Conservation (phyloP, 2,329 filamentous ascomycete species). For the Colletotrichum paranaense region DNA sequence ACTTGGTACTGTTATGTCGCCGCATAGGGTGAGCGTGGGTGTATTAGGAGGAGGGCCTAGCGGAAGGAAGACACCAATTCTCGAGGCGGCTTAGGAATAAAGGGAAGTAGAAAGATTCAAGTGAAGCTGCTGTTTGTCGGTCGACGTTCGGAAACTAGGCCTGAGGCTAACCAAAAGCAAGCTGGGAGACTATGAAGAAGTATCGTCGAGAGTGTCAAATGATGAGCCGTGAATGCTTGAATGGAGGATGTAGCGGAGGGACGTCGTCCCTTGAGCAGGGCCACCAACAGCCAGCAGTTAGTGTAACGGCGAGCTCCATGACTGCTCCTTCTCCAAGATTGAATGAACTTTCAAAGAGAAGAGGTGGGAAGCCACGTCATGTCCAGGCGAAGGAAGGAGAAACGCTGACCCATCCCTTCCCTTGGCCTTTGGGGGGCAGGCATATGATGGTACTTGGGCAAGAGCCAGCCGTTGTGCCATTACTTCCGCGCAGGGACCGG, state of each 20-base stretch:
- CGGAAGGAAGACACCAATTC: neutral
- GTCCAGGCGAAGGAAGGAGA: conserved; percentile 2
- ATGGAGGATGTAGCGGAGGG: neutral
- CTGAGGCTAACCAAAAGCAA: conserved; percentile 35
- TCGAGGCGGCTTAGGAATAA: conserved; percentile 21
- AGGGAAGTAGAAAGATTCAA: conserved; percentile 31
- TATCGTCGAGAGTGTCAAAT: neutral
- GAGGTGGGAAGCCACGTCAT: conserved; percentile 7
- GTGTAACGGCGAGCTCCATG: conserved; percentile 2
- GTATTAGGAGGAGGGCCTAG: neutral
- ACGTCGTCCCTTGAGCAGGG: neutral
- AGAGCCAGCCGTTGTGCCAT: conserved; percentile 24
- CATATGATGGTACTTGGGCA: conserved; percentile 23
- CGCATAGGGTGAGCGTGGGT: conserved; percentile 52
- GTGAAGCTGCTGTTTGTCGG: conserved; percentile 33
- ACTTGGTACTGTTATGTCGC: conserved; percentile 60
- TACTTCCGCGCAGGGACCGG: conserved; percentile 7
- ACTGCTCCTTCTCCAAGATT: conserved; percentile 16
- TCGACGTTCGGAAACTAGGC: neutral
- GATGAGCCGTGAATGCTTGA: neutral
- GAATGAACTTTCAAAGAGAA: conserved; percentile 10
- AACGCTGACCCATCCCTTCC: conserved; percentile 10
- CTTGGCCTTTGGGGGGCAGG: neutral
- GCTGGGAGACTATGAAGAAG: conserved; percentile 11
- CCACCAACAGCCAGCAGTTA: neutral